Percentiles rank a stretch among this genome's conserved stretches.
Evolutionary conservation across 2,329 filamentous ascomycete species (phyloP).

Genomic region (Colletotrichum australisinense): DNA sequence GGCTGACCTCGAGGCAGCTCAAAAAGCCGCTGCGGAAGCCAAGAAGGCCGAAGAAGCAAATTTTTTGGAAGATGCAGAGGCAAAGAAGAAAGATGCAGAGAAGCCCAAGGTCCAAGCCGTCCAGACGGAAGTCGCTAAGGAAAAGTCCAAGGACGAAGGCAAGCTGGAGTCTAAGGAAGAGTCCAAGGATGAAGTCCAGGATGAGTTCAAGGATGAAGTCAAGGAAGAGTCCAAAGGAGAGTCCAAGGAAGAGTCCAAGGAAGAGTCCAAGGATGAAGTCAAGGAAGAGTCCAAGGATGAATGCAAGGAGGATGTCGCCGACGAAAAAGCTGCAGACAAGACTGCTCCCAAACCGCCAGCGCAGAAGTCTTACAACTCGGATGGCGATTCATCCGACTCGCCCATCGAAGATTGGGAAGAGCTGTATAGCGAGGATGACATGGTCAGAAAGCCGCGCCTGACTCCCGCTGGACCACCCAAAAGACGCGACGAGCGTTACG

Average conservation of each 20-base stretch:
- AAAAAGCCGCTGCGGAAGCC: constrained; percentile 40
- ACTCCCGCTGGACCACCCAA: constrained; percentile 48
- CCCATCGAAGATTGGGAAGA: constrained; percentile 70
- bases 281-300: no score
- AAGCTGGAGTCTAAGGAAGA: neutral
- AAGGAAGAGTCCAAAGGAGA: constrained; percentile 25
- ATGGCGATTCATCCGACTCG: constrained; percentile 68
- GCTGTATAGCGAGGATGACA: constrained; percentile 69
- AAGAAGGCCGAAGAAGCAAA: constrained; percentile 27
- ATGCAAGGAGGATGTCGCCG: constrained; percentile 31
- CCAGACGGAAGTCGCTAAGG: constrained; percentile 27
- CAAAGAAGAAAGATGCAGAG: constrained; percentile 39
- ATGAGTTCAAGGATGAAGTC: neutral
- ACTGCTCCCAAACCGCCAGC: constrained; percentile 22
- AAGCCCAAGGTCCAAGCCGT: constrained; percentile 18
- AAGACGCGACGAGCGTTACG: constrained; percentile 52
- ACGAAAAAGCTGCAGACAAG: constrained; percentile 35
- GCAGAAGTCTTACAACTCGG: constrained; percentile 48
- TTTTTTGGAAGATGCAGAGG: constrained; percentile 43
- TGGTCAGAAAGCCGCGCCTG: constrained; percentile 61
- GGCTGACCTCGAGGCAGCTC: constrained; percentile 28
- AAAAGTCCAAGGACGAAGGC: neutral
- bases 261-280: no score
- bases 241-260: neutral
- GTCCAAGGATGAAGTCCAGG: neutral